phyloP scores from a whole-genome alignment of 305 asterid genomes.

The Fraxinus velutina region DNA sequence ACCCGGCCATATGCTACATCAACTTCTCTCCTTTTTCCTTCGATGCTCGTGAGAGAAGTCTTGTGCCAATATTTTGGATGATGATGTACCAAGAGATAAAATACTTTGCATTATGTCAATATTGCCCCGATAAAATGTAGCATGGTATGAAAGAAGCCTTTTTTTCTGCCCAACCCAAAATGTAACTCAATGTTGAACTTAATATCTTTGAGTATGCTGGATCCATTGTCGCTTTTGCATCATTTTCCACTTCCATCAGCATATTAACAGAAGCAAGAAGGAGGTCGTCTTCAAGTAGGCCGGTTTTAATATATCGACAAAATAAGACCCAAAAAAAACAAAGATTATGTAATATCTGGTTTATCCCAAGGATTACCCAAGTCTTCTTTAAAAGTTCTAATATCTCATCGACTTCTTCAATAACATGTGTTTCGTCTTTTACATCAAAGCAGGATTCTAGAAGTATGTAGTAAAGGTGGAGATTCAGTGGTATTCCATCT shows the following conservation, averaged over 20 bases:
- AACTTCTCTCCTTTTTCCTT: slow-evolving; percentile 38
- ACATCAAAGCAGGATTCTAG: slow-evolving; percentile 77
- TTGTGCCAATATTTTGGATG: slow-evolving; percentile 49
- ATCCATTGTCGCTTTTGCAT: slow-evolving; percentile 42
- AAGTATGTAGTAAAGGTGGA: slow-evolving; percentile 58
- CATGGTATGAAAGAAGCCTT: slow-evolving; percentile 58
- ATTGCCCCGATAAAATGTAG: slow-evolving; percentile 61
- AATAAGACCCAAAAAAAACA: slow-evolving; percentile 77
- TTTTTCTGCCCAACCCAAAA: slow-evolving; percentile 66
- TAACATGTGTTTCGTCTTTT: slow-evolving; percentile 53
- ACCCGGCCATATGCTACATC: slow-evolving; percentile 49
- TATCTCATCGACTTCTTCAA: slow-evolving; percentile 84
- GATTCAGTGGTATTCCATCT: slow-evolving; percentile 75
- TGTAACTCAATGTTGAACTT: slow-evolving; percentile 38
- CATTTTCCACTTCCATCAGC: slow-evolving; percentile 57
- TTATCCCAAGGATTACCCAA: slow-evolving; percentile 71
- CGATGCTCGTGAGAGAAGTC: slow-evolving; percentile 36
- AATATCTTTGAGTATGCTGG: slow-evolving; percentile 48
- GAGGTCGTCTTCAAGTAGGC: slow-evolving; percentile 64
- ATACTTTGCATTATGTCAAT: slow-evolving; percentile 58
- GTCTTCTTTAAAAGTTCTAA: slow-evolving; percentile 74
- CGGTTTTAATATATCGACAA: slow-evolving; percentile 48
- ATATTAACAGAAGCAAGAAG: slow-evolving; percentile 59
- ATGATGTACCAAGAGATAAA: slow-evolving; percentile 50
- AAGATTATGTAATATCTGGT: slow-evolving; percentile 60